Evolutionary conservation across 805 yeast genomes (phyloP), one percentile per base, ranked within the genome.

Genomic region (Cyberlindnera lachancei): DNA sequence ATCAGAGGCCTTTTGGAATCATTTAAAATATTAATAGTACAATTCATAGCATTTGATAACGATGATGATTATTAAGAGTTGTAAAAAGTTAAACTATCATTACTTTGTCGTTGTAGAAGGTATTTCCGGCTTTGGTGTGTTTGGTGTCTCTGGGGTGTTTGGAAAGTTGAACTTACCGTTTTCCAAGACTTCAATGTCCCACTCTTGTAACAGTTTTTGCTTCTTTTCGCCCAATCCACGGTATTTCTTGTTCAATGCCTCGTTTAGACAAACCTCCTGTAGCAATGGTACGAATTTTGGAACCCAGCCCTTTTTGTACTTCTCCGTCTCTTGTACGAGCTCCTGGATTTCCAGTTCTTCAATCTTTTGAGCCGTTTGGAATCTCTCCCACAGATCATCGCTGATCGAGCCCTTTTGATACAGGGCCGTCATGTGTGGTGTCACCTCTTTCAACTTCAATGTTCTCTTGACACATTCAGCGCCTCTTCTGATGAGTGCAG

Each of bases 401-500:
- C 96, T 96, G 40, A 92, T 78, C 13, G 87, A 75, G 1, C 97
- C 97, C 33, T 74, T 75, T 52, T 88, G 90, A 55, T 87, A 88
- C 38, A 92, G 64, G 34, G 71, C 65, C 31, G 70, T 74, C 49
- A 86, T 71, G 35, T 68, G 74, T 6, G 79, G 78, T 55, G 82
- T 82, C 40, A 72, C 66, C 53, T 90, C 96, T 53, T 82, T 80
- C 53, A 87, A 62, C 50, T 83, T 81, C 56, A 90, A 68, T 38
- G 92, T 68, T 50, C 95, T 72, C 57, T 94, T 76, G 35, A 92
- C 66, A 9, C 87, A 82, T 59, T 90, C 97, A 7, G 88, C 81
- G n/a, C 94, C 84, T 59, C 84, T 70, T 45, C 73, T 68, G 33
- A 77, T 48, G 25, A 78, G 50, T 2, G 83, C 82, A 12, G 84